Evolutionary conservation across 2,329 filamentous ascomycete species (phyloP).

Genomic region (Fusarium sp.): DNA sequence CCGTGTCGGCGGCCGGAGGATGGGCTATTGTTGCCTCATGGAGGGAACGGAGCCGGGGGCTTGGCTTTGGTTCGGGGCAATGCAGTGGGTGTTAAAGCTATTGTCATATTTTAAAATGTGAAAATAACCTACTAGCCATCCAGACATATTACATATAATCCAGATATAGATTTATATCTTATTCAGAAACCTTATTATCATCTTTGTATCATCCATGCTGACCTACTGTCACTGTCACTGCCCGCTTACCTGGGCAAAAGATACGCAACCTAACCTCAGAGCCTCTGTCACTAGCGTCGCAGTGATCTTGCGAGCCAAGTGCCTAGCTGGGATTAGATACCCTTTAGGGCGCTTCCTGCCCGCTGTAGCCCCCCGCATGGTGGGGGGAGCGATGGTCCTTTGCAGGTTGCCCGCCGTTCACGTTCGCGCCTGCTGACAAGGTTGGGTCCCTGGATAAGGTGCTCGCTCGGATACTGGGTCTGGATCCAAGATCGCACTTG

Average conservation of each 20-base stretch:
- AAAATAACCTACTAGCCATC: neutral
- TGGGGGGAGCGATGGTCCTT: conserved; percentile 36
- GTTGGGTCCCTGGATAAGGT: conserved; percentile 38
- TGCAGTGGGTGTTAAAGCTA: neutral
- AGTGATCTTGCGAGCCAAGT: conserved; percentile 39
- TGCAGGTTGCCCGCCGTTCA: conserved; percentile 30
- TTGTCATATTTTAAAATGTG: too few species aligned
- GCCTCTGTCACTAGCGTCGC: conserved; percentile 23
- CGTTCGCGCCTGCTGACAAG: conserved; percentile 32
- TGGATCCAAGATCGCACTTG: conserved; percentile 29
- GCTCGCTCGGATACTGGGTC: conserved; percentile 5
- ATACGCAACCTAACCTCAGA: conserved; percentile 1
- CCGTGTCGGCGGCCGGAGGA: conserved; percentile 36
- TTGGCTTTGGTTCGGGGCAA: conserved; percentile 18
- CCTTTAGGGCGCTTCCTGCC: conserved; percentile 25
- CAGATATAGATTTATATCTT: neutral
- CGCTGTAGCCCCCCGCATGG: conserved; percentile 38
- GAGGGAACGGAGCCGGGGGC: conserved; percentile 32
- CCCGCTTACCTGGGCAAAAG: conserved; percentile 11
- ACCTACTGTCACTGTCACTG: neutral
- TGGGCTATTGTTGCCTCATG: conserved; percentile 7
- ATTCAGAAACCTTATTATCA: conserved; percentile 2
- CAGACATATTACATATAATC: neutral
- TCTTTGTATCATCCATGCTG: conserved; percentile 4
- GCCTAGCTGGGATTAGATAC: conserved; percentile 37